phyloP scores from a whole-genome alignment of 805 yeast genomes.

The Saccharomyces kudriavzevii region DNA sequence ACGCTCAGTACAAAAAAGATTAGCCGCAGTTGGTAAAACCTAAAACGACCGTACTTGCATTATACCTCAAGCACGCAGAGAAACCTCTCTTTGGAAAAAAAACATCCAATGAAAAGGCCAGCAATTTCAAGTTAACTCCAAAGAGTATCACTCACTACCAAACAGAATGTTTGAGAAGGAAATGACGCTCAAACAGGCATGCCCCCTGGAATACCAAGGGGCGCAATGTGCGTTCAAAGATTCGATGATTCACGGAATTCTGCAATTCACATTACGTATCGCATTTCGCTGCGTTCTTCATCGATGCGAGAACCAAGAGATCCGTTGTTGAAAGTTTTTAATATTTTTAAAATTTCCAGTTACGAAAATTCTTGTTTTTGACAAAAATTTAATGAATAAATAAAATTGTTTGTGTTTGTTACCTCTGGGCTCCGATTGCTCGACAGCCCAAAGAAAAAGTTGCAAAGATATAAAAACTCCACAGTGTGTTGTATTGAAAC shows the following conservation, averaged over 20 bases:
- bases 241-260: constrained; percentile 37
- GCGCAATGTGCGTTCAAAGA: constrained; percentile 42
- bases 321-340: constrained; percentile 36
- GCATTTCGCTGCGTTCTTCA: constrained; percentile 41
- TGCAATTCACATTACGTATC: constrained; percentile 35
- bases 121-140: constrained; percentile 29
- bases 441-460: constrained; percentile 9
- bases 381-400: constrained; percentile 1
- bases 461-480: constrained; percentile 7
- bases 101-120: constrained; percentile 18
- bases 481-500: constrained; percentile 17
- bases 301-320: constrained; percentile 40
- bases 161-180: constrained; percentile 30
- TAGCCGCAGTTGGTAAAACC: constrained; percentile 18
- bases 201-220: constrained; percentile 34
- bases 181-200: constrained; percentile 37
- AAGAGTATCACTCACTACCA: constrained; percentile 30
- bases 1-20: constrained; percentile 3
- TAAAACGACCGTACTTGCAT: constrained; percentile 14
- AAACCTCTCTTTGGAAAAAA: constrained; percentile 1
- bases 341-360: constrained; percentile 16
- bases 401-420: constrained; percentile 9
- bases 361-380: not conserved
- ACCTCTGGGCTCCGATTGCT: constrained; percentile 3
- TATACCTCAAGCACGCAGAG: not conserved